Percentiles rank a stretch among this genome's conserved stretches.
These are phyloP conservation scores for Coemansia reversa DNA, from an alignment of 192 early-diverging fungal genomes.

Conservation along the genomic window DNA sequence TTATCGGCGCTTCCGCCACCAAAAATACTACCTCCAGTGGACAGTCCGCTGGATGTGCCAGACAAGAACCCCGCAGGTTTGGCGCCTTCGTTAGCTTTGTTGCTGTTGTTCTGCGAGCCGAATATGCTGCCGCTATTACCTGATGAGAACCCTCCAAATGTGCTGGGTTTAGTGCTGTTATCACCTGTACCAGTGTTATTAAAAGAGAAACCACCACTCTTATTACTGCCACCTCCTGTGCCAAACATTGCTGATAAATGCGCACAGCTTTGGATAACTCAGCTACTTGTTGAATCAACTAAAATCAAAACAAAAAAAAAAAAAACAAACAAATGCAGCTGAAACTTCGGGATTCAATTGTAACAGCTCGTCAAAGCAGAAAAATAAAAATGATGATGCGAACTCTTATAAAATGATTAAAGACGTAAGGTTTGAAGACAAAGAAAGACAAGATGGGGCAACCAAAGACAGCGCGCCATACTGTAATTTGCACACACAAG, in stretches of 20 bases:
- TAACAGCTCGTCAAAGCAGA: not conserved
- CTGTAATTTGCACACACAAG: not conserved
- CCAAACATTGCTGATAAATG: conserved; percentile 16
- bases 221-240: conserved; percentile 14
- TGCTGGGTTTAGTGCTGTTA: conserved; percentile 5
- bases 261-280: not conserved
- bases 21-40: conserved; percentile 3
- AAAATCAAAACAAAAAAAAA: not conserved
- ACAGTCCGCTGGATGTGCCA: conserved; percentile 5
- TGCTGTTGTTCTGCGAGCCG: not conserved
- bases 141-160: conserved; percentile 12
- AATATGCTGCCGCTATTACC: conserved; percentile 6
- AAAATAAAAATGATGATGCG: not conserved
- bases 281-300: conserved; percentile 1
- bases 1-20: not conserved
- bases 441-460: not conserved
- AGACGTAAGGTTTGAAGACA: conserved; percentile 2
- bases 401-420: not conserved
- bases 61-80: conserved; percentile 9
- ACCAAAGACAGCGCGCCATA: not conserved
- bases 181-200: conserved; percentile 2
- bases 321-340: not conserved
- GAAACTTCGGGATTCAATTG: not conserved
- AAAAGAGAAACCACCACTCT: conserved; percentile 3
- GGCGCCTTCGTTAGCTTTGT: not conserved